Evolutionary conservation across 257 asterid species (phyloP), one percentile per base, ranked within the genome.

Genomic region (Linaria vulgaris): DNA sequence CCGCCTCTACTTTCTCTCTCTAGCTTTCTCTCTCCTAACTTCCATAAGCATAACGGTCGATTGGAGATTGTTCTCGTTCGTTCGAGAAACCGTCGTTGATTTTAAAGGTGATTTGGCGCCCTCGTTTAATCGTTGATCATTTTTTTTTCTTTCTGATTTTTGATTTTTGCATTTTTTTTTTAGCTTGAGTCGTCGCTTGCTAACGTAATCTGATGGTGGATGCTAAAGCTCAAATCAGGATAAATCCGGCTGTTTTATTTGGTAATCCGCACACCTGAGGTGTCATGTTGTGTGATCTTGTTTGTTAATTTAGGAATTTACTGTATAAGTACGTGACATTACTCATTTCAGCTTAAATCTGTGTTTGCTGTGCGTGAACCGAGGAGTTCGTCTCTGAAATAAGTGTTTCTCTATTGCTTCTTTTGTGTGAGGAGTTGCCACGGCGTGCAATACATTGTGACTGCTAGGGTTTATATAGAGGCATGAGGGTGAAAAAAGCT

Each of bases 1-100:
- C 84, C 82, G 95, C 86, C 85, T 84, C 79, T 78, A 69, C 76
- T 67, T 71, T 47, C 34, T 56, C 34, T 27, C 34, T 27, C 34
- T 27, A 34, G 41, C 49, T 20, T 47, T 16, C 67, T 22, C 54
- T 46, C 38, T 34, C 54, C 72, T 43, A 46, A 41, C 63, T 24
- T 57, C 17, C 38, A 19, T 27, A 9, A 34, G 9, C 41, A 34
- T 34, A 34, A 34, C 41, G 41, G 6, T 34, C 10, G 6, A 34
- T 34, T 11, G 41, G 41, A n/a, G n/a, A 8, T 34, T 34, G 41
- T 34, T 52, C 31, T 45, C 4, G 25, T 34, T 39, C 25, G 16
- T 41, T 53, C 15, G 10, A 34, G 9, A 27, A 65, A 34, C 41
- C 41, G 41, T 34, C 41, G 41, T 34, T 8, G 41, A 34, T 34